Base-by-base conservation (phyloP, 129 eudicot genomes). In the Chrysanthemum makinoi region DNA sequence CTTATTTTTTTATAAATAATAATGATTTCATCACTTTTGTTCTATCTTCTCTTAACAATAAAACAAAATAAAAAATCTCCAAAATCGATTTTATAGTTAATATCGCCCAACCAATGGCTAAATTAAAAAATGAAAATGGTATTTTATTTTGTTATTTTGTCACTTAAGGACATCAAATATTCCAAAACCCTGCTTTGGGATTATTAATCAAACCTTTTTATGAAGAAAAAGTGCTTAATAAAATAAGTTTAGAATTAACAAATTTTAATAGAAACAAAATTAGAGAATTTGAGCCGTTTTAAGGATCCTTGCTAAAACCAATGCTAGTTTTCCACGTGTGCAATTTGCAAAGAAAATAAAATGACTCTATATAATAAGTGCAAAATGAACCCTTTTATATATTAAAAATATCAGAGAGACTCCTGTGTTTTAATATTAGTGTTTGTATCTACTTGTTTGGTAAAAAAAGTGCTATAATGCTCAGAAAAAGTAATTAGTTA, bases 61-160 rank as follows among this genome's bases (percentile, higher is more conserved):
- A 33, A 33, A 33, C 44, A 39, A 39, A 2, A 58, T 24, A 67
- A n/a, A 43, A 12, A 5, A 6, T 26, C 26, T 75, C 64, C 7
- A 16, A 56, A 15, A 48, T 67, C 52, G 49, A n/a, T 22, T 28
- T 12, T 75, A 67, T 75, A 75, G 80, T 75, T 66, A 57, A 47
- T 56, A 75, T 49, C 80, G 80, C 52, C 74, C 26, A 75, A 58
- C 53, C 22, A 57, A 59, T 51, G 50, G 69, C 77, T 61, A 61
- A 39, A 72, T n/a, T 46, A 26, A 1, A 4, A 26, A 60, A 19
- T 57, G 46, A 20, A 33, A 22, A 46, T 12, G 3, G 16, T 11
- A 75, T 66, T 39, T 56, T 44, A 35, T 56, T 28, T 28, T 44
- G 47, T 18, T 58, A 26, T 57, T 75, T 57, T 75, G 80, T 75